Evolutionary conservation across 2,329 filamentous ascomycete species (phyloP), one percentile per base, ranked within the genome.

Genomic region (Calonectria pauciramosa): DNA sequence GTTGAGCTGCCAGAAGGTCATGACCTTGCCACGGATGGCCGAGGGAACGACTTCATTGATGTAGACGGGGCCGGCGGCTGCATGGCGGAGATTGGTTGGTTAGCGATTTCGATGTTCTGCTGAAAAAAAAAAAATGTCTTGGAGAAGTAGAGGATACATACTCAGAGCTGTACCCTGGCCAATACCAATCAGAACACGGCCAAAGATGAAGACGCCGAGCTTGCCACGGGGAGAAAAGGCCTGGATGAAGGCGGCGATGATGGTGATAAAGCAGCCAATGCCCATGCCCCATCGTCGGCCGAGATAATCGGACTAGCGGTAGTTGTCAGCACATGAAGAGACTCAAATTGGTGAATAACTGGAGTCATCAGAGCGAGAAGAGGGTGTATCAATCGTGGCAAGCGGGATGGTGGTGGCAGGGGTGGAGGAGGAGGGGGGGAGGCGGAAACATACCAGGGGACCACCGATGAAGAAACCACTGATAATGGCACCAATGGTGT

Each of bases 391-490:
- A 47, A 36, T 34, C n/a, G 38, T 68, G 44, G 71, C 54, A 34
- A 65, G 70, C 36, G 32, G 18, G n/a, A 23, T 63, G 52, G n/a
- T 36, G 54, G 44, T 47, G 28, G 38, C 36, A 41, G n/a, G 38
- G 63, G 28, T 54, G 47, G 14, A 56, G 54, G 20, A 34, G 20
- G 28, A 41, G 44, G 34, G 16, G 26, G 30, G 34, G 44, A 41
- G 20, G 7, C 36, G 20, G 16, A 23, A 54, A 77, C 78, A 49
- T 78, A 87, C 91, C 26, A 89, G 82, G 1, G 93, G 93, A 1
- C 93, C 93, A 73, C 91, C 92, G 13, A 94, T 81, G 86, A 94
- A 94, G 86, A 93, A 94, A 65, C 93, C 93, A 47, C 91, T 90
- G 26, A 94, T 88, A 64, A 95, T 93, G 68, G 92, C 93, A 71